A percentile compares a stretch with the other conserved stretches of the same genome.
Evolutionary conservation across 2,329 filamentous ascomycete species (phyloP).

Genomic region (Nothophoma quercina): DNA sequence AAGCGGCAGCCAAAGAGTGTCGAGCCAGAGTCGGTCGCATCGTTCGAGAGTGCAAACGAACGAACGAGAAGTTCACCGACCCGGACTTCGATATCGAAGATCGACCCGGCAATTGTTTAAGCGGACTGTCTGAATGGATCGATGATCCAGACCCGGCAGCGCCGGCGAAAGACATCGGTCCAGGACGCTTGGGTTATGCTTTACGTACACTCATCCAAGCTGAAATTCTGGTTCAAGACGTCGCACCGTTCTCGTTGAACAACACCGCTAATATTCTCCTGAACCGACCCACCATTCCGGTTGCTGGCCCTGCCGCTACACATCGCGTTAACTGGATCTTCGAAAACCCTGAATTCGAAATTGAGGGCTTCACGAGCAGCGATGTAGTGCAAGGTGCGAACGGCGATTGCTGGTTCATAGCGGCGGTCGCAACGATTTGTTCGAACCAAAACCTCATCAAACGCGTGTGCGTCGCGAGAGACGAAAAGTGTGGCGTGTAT

Average conservation of each 20-base stretch:
- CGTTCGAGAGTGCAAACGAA: conserved; percentile 69
- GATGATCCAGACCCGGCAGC: conserved; percentile 59
- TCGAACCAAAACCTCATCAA: conserved; percentile 76
- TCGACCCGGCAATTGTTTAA: conserved; percentile 57
- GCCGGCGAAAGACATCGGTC: conserved; percentile 15
- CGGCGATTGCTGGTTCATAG: conserved; percentile 88
- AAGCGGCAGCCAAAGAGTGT: conserved; percentile 74
- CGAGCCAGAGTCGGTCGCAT: conserved; percentile 65
- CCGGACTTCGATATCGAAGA: conserved; percentile 85
- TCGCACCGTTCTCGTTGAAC: conserved; percentile 27
- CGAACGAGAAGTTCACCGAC: conserved; percentile 86
- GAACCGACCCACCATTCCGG: not conserved
- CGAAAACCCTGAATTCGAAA: conserved; percentile 76
- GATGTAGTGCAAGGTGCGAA: conserved; percentile 80
- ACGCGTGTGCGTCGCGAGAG: conserved; percentile 73
- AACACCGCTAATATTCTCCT: conserved; percentile 70
- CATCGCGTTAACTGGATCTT: conserved; percentile 72
- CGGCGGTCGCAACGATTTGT: conserved; percentile 77
- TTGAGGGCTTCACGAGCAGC: conserved; percentile 76
- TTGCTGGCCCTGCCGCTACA: conserved; percentile 28
- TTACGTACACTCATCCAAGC: conserved; percentile 34
- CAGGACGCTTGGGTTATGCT: conserved; percentile 29
- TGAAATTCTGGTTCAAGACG: conserved; percentile 30
- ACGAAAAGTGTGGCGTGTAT: conserved; percentile 79
- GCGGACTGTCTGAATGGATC: conserved; percentile 53